Evolutionary conservation across 1,284 basidiomycete genomes (phyloP), one percentile per base, ranked within the genome.

Genomic region (Sphagnurus paluster): DNA sequence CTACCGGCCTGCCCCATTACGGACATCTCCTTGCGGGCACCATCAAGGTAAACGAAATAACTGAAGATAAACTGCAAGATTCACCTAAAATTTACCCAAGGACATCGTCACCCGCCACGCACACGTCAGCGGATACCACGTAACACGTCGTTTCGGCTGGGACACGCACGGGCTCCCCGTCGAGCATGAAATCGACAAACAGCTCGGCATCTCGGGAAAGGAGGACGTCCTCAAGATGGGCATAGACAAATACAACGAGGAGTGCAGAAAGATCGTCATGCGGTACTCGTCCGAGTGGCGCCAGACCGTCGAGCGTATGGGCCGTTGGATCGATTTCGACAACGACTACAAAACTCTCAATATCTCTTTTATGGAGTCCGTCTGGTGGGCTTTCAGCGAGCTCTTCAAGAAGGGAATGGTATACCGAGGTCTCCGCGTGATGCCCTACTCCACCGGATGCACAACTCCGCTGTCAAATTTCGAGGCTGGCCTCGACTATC

Each of bases 321-420:
- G 96, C 30, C 84, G 97, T 53, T 99, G 97, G 97, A 99, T 99
- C 70, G 97, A 99, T 70, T 99, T 99, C 63, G 97, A 99, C 71
- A 91, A 97, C 57, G 97, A 97, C 58, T 99, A 99, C 81, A 98
- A 98, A 75, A 99, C 97, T 10, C 80, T 99, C 54, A 92, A 99
- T 65, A 71, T 85, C 5, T 76, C 82, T 17, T 99, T 93, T 68
- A 99, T 99, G 97, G 97, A 99, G 75, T 88, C 85, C 36, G 93
- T 98, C 11, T 99, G 97, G 97, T 99, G 97, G 97, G 96, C 93
- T n/a, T 99, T 99, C 71, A 79, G 84, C 48, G 84, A 94, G 65
- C 79, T 99, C 11, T 95, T 86, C 79, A 82, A 93, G 56, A 98
- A 96, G 68, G 84, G 79, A n/a, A 73, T 95, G 70, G 94, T 99